Evolutionary conservation across 352 stramenopile genomes (phyloP).

Genomic region (Pythium folliculosum): DNA sequence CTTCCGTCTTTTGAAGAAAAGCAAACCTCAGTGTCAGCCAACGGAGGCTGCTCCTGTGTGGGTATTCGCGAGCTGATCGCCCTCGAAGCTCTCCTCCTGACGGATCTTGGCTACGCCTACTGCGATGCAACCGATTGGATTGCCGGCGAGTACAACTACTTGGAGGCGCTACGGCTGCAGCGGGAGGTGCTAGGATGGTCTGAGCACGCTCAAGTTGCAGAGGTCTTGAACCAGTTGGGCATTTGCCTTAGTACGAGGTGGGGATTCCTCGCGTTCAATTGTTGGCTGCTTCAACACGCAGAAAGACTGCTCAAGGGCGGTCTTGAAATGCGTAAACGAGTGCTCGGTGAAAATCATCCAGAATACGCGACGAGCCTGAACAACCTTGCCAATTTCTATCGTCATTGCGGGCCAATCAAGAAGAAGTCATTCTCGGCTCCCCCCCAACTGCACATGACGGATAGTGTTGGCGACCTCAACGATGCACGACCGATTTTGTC

Average conservation of each 20-base stretch:
- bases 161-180: conserved; percentile 78
- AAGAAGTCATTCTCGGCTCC: conserved; percentile 16
- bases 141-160: conserved; percentile 72
- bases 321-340: conserved; percentile 67
- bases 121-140: conserved; percentile 81
- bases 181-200: conserved; percentile 74
- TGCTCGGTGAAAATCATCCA: conserved; percentile 70
- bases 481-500: conserved; percentile 21
- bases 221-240: conserved; percentile 79
- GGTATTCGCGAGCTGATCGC: conserved; percentile 77
- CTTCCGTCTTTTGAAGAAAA: conserved; percentile 65
- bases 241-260: conserved; percentile 77
- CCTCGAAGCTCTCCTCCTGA: conserved; percentile 72
- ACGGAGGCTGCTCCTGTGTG: conserved; percentile 58
- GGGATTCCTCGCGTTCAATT: conserved; percentile 72
- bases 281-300: conserved; percentile 75
- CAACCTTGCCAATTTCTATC: conserved; percentile 87
- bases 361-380: conserved; percentile 85
- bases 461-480: conserved; percentile 24
- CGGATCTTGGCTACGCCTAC: conserved; percentile 74
- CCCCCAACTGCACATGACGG: conserved; percentile 17
- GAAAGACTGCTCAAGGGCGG: conserved; percentile 71
- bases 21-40: conserved; percentile 31
- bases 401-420: conserved; percentile 47
- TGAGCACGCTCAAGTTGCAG: conserved; percentile 76